Evolutionary conservation across 441 rosid genomes (phyloP).

Genomic region (Erodium moschatum): DNA sequence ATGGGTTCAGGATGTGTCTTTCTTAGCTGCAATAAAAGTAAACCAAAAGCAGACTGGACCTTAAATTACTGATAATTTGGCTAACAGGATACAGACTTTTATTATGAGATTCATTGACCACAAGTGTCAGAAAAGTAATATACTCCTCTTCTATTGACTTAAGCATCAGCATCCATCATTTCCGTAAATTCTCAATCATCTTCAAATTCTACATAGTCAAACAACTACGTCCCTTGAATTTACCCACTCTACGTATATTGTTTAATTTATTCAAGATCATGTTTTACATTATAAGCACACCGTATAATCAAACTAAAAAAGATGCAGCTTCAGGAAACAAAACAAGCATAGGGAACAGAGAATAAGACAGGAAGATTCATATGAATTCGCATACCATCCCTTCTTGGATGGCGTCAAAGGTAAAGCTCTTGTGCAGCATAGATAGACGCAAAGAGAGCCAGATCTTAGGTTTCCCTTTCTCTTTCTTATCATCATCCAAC

Average conservation of each 20-base stretch:
- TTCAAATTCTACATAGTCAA: slow-evolving; percentile 2
- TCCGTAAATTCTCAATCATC: neutral
- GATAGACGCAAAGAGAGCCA: slow-evolving; percentile 92
- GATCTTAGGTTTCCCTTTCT: slow-evolving; percentile 64
- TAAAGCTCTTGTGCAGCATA: slow-evolving; percentile 62
- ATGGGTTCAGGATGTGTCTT: slow-evolving; percentile 5
- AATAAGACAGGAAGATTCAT: slow-evolving; percentile 10
- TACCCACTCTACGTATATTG: slow-evolving; percentile 2
- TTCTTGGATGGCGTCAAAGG: slow-evolving; percentile 67
- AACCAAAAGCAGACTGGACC: neutral
- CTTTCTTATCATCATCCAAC: slow-evolving; percentile 80
- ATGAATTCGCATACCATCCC: slow-evolving; percentile 69
- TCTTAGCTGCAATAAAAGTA: neutral
- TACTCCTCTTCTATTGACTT: neutral
- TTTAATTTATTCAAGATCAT: neutral
- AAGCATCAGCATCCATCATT: neutral
- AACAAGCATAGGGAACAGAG: neutral
- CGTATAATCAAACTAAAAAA: neutral
- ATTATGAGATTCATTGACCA: neutral
- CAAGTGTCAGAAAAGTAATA: neutral
- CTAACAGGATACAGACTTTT: neutral
- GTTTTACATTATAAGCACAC: neutral
- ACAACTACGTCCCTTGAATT: neutral
- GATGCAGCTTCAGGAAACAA: neutral
- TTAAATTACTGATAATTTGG: neutral